A percentile compares a stretch with the other conserved stretches of the same genome.
Evolutionary conservation across 2,329 filamentous ascomycete species (phyloP).

Genomic region (Alternaria conjuncta): DNA sequence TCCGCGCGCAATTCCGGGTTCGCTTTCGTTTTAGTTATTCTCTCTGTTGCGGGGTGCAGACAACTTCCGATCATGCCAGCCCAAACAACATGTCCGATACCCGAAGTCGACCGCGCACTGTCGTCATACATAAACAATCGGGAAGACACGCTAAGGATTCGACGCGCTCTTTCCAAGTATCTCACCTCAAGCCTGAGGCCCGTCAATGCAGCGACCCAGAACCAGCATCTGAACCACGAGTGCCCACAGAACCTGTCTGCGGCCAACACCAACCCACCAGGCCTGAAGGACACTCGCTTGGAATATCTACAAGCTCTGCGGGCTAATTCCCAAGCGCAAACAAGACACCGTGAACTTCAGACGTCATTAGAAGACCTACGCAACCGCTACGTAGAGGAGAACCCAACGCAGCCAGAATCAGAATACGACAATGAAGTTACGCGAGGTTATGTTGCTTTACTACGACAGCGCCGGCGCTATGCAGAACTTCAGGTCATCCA

Average conservation of each 20-base stretch:
- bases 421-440: constrained; percentile 38
- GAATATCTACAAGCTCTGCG: constrained; percentile 56
- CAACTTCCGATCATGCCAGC: constrained; percentile 26
- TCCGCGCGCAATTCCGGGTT: neutral
- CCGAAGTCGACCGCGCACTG: constrained; percentile 45
- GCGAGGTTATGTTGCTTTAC: constrained; percentile 51
- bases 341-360: constrained; percentile 45
- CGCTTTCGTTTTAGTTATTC: neutral
- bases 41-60: neutral
- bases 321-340: constrained; percentile 50
- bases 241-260: constrained; percentile 32
- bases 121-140: constrained; percentile 46
- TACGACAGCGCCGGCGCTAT: constrained; percentile 55
- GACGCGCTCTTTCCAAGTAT: constrained; percentile 41
- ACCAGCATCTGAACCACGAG: constrained; percentile 42
- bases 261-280: constrained; percentile 39
- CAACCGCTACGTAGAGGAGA: constrained; percentile 29
- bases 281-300: constrained; percentile 52
- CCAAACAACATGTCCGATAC: constrained; percentile 43
- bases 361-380: constrained; percentile 41
- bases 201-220: constrained; percentile 33
- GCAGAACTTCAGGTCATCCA: constrained; percentile 56
- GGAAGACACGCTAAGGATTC: constrained; percentile 47
- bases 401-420: constrained; percentile 37
- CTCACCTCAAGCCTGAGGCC: constrained; percentile 39